These are phyloP conservation scores for Kurtzmaniella fragi DNA, from an alignment of 805 yeast genomes.

Conservation along the genomic window DNA sequence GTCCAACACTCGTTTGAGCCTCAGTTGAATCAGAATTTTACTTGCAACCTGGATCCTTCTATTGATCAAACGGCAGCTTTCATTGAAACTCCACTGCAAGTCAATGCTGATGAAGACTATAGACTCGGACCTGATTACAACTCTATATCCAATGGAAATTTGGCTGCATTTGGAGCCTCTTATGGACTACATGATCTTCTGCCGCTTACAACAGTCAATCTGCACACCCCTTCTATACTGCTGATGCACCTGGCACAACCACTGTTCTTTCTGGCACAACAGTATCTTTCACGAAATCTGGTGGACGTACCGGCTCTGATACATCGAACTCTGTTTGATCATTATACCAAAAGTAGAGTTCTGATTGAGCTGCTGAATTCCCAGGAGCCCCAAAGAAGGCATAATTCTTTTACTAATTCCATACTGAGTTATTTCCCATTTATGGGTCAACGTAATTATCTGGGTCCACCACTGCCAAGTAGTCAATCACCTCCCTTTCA, in stretches of 20 bases:
- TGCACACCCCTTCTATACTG: slow-evolving; percentile 35
- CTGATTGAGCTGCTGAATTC: slow-evolving; percentile 17
- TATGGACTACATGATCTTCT: slow-evolving; percentile 23
- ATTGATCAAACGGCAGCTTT: background rate
- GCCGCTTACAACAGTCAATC: slow-evolving; percentile 41
- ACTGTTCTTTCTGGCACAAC: slow-evolving; percentile 40
- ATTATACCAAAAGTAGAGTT: slow-evolving; percentile 21
- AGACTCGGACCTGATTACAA: background rate
- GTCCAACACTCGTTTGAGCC: slow-evolving; percentile 8
- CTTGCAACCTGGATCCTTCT: background rate
- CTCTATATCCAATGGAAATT: background rate
- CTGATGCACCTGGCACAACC: slow-evolving; percentile 40
- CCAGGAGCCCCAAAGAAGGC: too few species aligned
- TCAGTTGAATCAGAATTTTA: slow-evolving; percentile 5
- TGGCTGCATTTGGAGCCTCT: background rate
- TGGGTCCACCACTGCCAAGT: slow-evolving; percentile 6
- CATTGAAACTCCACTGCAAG: too few species aligned
- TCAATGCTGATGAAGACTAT: background rate
- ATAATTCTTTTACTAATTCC: slow-evolving; percentile 20
- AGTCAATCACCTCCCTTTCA: slow-evolving; percentile 10
- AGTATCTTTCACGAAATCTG: slow-evolving; percentile 32
- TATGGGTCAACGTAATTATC: slow-evolving; percentile 28
- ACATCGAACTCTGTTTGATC: slow-evolving; percentile 28
- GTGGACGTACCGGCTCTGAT: slow-evolving; percentile 25
- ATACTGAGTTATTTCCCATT: slow-evolving; percentile 38